Evolutionary conservation across 2,329 filamentous ascomycete species (phyloP).

Genomic region (Ophiocordyceps robertsii): DNA sequence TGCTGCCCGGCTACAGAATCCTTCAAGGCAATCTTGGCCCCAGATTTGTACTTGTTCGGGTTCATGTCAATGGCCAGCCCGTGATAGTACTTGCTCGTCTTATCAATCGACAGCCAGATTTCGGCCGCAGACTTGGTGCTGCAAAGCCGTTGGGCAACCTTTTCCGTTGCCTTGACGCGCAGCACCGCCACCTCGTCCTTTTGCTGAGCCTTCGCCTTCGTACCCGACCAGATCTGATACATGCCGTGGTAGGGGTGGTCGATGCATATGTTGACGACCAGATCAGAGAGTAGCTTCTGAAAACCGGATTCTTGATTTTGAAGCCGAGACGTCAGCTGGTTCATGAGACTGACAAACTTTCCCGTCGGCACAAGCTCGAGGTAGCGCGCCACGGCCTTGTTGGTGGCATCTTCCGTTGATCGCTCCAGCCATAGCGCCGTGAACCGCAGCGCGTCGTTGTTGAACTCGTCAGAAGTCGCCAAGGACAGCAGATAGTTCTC

Average conservation of each 20-base stretch:
- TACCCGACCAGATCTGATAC: conserved; percentile 87
- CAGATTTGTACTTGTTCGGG: conserved; percentile 51
- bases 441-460: conserved; percentile 83
- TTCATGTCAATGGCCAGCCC: conserved; percentile 52
- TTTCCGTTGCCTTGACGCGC: conserved; percentile 59
- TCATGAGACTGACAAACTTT: conserved; percentile 89
- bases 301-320: conserved; percentile 60
- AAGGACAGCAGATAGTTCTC: conserved; percentile 88
- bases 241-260: conserved; percentile 96
- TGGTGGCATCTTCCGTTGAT: conserved; percentile 62
- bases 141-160: conserved; percentile 48
- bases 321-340: conserved; percentile 88
- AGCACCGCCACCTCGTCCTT: conserved; percentile 65
- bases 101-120: conserved; percentile 61
- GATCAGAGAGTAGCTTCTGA: conserved; percentile 56
- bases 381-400: conserved; percentile 58
- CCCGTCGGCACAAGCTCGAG: conserved; percentile 67
- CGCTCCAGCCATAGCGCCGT: conserved; percentile 90
- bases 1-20: conserved; percentile 49
- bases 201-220: conserved; percentile 51
- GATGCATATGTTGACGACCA: conserved; percentile 73
- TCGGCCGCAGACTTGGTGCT: conserved; percentile 33
- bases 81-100: conserved; percentile 56
- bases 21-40: conserved; percentile 49
- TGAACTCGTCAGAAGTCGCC: conserved; percentile 71